Conservation (phyloP, 2,329 filamentous ascomycete genomes). For the Trichoderma citrinoviride region DNA sequence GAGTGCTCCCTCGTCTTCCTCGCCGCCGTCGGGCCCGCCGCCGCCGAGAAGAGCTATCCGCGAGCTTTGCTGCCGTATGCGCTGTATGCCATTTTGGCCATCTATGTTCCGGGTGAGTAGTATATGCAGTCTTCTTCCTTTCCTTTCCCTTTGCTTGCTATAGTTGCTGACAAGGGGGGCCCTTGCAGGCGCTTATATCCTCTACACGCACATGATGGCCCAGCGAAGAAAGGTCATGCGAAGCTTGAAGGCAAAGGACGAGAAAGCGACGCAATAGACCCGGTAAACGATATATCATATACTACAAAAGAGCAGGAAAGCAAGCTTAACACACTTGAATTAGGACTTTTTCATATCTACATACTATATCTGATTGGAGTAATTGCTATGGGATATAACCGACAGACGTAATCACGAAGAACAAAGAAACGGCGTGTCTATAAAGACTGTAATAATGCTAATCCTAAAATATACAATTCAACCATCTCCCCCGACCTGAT, state of each 20-base stretch:
- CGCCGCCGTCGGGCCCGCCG: slow-evolving; percentile 50
- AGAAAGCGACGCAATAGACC: slow-evolving; percentile 42
- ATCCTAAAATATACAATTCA: slow-evolving; percentile 5
- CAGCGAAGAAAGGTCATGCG: slow-evolving; percentile 80
- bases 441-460: slow-evolving; percentile 15
- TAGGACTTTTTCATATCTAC: not conserved
- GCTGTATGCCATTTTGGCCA: slow-evolving; percentile 62
- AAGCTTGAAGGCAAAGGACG: slow-evolving; percentile 51
- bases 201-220: slow-evolving; percentile 93
- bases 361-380: not conserved
- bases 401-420: not conserved
- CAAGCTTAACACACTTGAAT: not conserved
- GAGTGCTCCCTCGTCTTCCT: slow-evolving; percentile 79
- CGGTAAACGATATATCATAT: not conserved
- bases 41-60: slow-evolving; percentile 49
- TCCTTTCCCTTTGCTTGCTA: too few species aligned
- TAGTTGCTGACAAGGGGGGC: not conserved
- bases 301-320: not conserved
- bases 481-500: not conserved
- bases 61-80: slow-evolving; percentile 53
- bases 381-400: not conserved
- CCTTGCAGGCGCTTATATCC: slow-evolving; percentile 64
- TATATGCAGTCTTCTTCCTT: slow-evolving; percentile 23
- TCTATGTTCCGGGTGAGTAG: slow-evolving; percentile 81
- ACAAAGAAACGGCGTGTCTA: slow-evolving; percentile 3